Percentiles rank a stretch among this genome's conserved stretches.
phyloP scores from a whole-genome alignment of 164 flowering plant species.

The Taxillus chinensis region DNA sequence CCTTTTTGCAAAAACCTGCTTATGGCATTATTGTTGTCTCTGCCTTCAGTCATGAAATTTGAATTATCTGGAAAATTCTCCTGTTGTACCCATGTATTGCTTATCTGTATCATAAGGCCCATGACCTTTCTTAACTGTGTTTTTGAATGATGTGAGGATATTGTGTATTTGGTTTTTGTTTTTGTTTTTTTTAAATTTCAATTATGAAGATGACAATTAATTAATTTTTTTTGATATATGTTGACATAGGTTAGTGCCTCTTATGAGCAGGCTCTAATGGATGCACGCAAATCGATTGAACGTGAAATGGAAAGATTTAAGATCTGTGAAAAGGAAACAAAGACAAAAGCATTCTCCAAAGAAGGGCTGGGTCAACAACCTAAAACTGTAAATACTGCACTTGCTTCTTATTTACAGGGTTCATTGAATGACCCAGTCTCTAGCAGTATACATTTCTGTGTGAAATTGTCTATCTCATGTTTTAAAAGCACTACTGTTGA shows the following conservation, averaged over 20 bases:
- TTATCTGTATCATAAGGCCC: no score
- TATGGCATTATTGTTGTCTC: no score
- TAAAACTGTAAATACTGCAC: conserved; percentile 58
- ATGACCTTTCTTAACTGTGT: no score
- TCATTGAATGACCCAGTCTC: not conserved
- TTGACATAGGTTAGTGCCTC: conserved; percentile 99
- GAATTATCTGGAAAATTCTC: no score
- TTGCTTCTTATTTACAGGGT: not conserved
- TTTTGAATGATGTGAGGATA: no score
- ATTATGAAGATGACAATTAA: conserved; percentile 13
- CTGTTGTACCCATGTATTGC: no score
- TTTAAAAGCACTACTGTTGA: no score
- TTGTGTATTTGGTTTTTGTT: no score
- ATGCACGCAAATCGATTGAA: conserved; percentile 94
- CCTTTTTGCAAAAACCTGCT: no score
- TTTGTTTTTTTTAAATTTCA: no score
- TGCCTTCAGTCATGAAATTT: no score
- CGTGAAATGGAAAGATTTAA: conserved; percentile 99
- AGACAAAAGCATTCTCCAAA: conserved; percentile 98
- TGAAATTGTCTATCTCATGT: not conserved
- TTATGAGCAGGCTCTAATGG: conserved; percentile 99
- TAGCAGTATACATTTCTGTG: not conserved
- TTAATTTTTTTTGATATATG: conserved; percentile 29
- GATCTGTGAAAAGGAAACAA: conserved; percentile 97
- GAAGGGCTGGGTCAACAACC: conserved; percentile 99